Evolutionary conservation across 495 filamentous ascomycete species (phyloP).

Genomic region (Xylaria acuta): DNA sequence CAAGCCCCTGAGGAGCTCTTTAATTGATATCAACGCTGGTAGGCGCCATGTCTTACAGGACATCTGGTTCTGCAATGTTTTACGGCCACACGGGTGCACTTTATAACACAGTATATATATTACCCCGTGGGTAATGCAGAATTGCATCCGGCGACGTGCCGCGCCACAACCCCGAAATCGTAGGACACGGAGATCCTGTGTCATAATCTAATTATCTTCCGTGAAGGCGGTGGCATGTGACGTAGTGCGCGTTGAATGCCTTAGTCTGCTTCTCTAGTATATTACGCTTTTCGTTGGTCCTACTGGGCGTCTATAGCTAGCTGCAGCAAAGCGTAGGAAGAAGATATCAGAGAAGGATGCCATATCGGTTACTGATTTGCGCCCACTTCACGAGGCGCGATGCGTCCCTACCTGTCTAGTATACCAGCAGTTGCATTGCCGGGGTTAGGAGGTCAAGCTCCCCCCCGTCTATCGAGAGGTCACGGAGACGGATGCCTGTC

Average conservation of each 20-base stretch:
- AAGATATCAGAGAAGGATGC: not conserved
- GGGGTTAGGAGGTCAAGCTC: not conserved
- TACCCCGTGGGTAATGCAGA: not conserved
- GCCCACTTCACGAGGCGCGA: slow-evolving; percentile 21
- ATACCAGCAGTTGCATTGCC: not conserved
- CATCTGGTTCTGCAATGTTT: not conserved
- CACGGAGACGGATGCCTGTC: slow-evolving; percentile 14
- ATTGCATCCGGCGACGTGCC: slow-evolving; percentile 2
- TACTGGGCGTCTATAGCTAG: not conserved
- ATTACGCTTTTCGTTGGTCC: not conserved
- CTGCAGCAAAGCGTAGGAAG: not conserved
- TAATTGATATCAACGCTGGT: not conserved
- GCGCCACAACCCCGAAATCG: slow-evolving; percentile 11
- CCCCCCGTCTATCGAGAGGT: not conserved
- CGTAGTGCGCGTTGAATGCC: not conserved
- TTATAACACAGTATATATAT: too few species aligned
- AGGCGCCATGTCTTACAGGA: not conserved
- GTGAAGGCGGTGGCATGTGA: not conserved
- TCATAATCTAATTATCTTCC: not conserved
- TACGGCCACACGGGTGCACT: not conserved
- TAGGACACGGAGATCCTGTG: not conserved
- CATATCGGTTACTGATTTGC: slow-evolving; percentile 1
- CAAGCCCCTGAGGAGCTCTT: not conserved
- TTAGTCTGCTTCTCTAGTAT: not conserved
- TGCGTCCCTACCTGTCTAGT: not conserved